Evolutionary conservation across 805 yeast species (phyloP), one percentile per base, ranked within the genome.

Genomic region (Suhomyces tanzawaensis): DNA sequence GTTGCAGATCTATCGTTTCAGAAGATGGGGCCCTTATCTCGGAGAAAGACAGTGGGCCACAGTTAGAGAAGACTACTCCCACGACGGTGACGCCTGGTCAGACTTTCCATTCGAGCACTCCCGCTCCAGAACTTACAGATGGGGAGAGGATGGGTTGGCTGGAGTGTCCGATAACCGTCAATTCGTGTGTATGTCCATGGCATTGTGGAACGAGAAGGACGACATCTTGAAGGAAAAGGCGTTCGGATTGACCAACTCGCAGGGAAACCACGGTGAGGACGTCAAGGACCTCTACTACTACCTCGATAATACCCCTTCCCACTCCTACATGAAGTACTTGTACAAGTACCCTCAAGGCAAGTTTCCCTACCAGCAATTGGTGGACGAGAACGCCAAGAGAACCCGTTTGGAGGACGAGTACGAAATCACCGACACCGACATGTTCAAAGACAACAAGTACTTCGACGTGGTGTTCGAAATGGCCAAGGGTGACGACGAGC

Each of bases 91-190:
- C 49, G 96, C 96, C 3, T 89, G 97, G 97, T 72, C 79, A 26
- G 78, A 79, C 49, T 89, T 89, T 62, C 86, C 95, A 6, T 88
- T 87, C 58, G 95, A 86, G 42, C 88, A 86, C 44, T 83, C 95
- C 2, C 72, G 79, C 42, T 77, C 89, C 16, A 69, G 97, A 47
- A 78, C 86, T 11, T 89, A 85, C 58, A 72, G 97, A 30, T 89
- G 97, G 97, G 95, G 96, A 29, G 97, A 90, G 60, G 96, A 89
- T 58, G 97, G 97, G 2, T 66, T 89, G 49, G 95, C 91, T 8
- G 97, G 97, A 34, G 82, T 86, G 15, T 77, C 85, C 44, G 97
- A 89, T 57, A 78, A 85, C 44, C 88, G 84, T 54, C 96, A 86
- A 55, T 61, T 77, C 48, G 66, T 86, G 22, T 82, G 91, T 57